Conservation (phyloP, 2,329 filamentous ascomycete species). For the Aspergillus aculeatinus region DNA sequence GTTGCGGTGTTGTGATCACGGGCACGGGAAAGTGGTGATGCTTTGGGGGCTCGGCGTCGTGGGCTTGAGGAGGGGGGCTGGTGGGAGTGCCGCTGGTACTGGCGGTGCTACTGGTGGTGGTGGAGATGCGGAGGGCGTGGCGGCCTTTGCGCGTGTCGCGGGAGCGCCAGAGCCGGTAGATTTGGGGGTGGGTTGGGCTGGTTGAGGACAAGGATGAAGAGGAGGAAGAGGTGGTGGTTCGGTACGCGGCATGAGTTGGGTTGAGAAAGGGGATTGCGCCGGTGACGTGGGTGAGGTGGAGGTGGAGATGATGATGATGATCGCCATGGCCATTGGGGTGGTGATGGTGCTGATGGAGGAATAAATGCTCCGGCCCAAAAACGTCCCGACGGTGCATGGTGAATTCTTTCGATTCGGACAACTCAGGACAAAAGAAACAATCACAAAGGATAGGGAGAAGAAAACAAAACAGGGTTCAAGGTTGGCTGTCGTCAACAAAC, state of each 20-base stretch:
- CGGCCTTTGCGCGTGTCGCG: slow-evolving; percentile 51
- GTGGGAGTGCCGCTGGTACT: too few relatives aligned
- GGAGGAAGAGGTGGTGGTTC: slow-evolving; percentile 26
- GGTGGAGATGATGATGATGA: neutral
- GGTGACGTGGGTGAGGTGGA: neutral
- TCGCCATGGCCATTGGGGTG: neutral
- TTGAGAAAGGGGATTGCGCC: slow-evolving; percentile 52
- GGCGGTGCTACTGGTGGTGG: slow-evolving; percentile 12
- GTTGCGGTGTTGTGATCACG: neutral
- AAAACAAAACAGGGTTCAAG: too few relatives aligned
- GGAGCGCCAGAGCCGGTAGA: slow-evolving; percentile 43
- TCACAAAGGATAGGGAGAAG: too few relatives aligned
- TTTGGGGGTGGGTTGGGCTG: slow-evolving; percentile 3
- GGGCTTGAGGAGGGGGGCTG: too few relatives aligned
- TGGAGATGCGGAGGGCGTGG: slow-evolving; percentile 34
- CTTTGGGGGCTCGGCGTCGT: neutral
- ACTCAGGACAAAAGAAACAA: too few relatives aligned
- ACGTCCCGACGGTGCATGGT: neutral
- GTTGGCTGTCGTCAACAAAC: neutral
- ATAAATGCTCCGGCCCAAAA: neutral
- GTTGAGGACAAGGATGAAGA: neutral
- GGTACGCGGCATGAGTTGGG: slow-evolving; percentile 43
- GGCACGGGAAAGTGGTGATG: neutral
- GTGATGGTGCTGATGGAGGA: neutral
- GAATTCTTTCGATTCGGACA: neutral